A percentile compares a stretch with the other conserved stretches of the same genome.
These are phyloP conservation scores for Candida awuae DNA, from an alignment of 805 yeast genomes.

Conservation along the genomic window DNA sequence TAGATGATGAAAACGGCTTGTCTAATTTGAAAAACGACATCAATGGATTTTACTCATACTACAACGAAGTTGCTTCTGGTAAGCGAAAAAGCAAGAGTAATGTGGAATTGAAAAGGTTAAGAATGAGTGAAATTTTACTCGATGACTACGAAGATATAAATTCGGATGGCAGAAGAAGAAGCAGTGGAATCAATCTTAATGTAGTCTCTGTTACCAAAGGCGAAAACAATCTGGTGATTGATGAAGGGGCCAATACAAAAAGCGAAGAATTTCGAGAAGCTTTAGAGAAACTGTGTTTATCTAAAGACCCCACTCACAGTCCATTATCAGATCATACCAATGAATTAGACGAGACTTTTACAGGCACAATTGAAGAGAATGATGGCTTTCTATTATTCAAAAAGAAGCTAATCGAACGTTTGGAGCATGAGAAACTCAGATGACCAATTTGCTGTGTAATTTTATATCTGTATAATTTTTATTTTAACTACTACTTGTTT, in stretches of 20 bases:
- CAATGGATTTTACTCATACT: constrained; percentile 10
- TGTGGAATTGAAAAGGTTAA: constrained; percentile 1
- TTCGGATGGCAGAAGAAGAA: constrained; percentile 15
- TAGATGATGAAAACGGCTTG: constrained; percentile 10
- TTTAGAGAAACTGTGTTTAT: not conserved
- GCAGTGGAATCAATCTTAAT: constrained; percentile 27
- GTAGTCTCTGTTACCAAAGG: constrained; percentile 18
- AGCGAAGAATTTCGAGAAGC: not conserved
- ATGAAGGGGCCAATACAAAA: not conserved
- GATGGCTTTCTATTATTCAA: no score
- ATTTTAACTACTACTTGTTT: no score
- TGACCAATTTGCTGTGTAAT: no score
- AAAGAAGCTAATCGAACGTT: no score
- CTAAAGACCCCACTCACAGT: not conserved
- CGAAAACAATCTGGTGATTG: constrained; percentile 3
- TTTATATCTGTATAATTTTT: no score
- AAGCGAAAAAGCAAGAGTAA: not conserved
- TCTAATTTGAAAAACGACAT: constrained; percentile 9
- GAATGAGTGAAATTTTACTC: constrained; percentile 8
- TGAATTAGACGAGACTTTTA: no score
- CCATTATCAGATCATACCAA: no score
- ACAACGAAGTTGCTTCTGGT: constrained; percentile 7
- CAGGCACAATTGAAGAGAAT: no score
- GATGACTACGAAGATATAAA: constrained; percentile 2
- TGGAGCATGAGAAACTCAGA: no score